These are phyloP conservation scores for Phytophthora hibernalis DNA, from an alignment of 352 stramenopile species.

Conservation along the genomic window DNA sequence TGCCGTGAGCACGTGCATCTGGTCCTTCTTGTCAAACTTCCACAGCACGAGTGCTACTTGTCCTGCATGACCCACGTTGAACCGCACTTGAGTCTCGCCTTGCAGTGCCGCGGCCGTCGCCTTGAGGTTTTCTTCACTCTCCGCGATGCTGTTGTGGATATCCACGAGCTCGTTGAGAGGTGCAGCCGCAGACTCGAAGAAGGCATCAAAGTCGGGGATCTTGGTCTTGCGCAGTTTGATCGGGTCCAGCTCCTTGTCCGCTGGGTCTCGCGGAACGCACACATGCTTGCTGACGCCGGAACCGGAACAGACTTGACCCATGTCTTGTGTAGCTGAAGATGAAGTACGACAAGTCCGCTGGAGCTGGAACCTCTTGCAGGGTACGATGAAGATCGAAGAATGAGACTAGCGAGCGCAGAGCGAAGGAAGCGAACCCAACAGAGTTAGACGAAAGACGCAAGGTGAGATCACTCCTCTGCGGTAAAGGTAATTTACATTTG, in stretches of 20 bases:
- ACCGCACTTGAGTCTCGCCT: conserved; percentile 52
- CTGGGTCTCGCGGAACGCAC: conserved; percentile 31
- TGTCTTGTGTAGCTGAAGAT: conserved; percentile 21
- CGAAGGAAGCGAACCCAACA: background rate
- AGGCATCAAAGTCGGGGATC: conserved; percentile 30
- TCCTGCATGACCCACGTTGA: conserved; percentile 32
- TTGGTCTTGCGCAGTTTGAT: conserved; percentile 33
- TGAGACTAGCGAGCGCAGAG: conserved; percentile 18
- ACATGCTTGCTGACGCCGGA: conserved; percentile 57
- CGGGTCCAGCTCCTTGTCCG: conserved; percentile 34
- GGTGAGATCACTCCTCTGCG: background rate
- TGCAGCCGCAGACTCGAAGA: conserved; percentile 28
- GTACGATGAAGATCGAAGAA: conserved; percentile 43
- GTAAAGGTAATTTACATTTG: no score
- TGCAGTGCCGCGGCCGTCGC: conserved; percentile 52
- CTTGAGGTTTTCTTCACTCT: conserved; percentile 67
- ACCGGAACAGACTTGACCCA: conserved; percentile 70
- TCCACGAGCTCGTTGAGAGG: conserved; percentile 37
- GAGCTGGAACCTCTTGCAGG: conserved; percentile 22
- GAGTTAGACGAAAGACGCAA: background rate
- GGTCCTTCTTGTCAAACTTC: conserved; percentile 57
- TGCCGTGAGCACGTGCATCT: conserved; percentile 40
- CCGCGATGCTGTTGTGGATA: conserved; percentile 56
- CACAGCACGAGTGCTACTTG: conserved; percentile 45
- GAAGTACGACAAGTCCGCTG: background rate